phyloP scores from a whole-genome alignment of 805 yeast genomes.

The Metschnikowia baotianmanensis region DNA sequence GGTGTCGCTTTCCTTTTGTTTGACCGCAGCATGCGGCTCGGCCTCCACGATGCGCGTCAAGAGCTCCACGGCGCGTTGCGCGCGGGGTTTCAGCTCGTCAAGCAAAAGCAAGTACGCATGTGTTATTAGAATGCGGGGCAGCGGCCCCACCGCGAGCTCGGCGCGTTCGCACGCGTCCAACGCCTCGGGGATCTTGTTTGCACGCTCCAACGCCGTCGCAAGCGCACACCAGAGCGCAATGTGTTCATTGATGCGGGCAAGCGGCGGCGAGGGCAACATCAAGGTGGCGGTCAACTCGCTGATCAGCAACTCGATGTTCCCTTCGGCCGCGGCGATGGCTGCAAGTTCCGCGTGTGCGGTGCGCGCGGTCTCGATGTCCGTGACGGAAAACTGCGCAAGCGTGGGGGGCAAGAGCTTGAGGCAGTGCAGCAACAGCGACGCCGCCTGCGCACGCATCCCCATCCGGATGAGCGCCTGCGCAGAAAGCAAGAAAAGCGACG shows the following conservation, averaged over 20 bases:
- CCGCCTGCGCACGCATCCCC: constrained; percentile 45
- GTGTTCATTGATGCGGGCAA: constrained; percentile 44
- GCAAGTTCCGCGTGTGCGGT: constrained; percentile 57
- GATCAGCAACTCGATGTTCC: constrained; percentile 48
- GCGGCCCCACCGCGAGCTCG: constrained; percentile 42
- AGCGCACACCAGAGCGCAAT: constrained; percentile 53
- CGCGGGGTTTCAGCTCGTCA: constrained; percentile 21
- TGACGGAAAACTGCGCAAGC: constrained; percentile 24
- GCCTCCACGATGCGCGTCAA: constrained; percentile 19
- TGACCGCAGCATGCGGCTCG: constrained; percentile 17
- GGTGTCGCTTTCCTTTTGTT: constrained; percentile 16
- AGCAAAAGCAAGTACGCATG: constrained; percentile 50
- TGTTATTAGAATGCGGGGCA: constrained; percentile 44
- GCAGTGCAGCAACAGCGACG: constrained; percentile 45
- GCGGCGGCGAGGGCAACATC: constrained; percentile 48
- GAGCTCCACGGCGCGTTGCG: constrained; percentile 20
- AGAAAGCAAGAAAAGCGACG: constrained; percentile 46
- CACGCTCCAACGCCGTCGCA: constrained; percentile 50
- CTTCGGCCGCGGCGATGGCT: constrained; percentile 50
- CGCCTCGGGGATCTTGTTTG: constrained; percentile 49
- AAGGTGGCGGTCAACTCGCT: constrained; percentile 50
- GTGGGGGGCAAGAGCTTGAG: constrained; percentile 39
- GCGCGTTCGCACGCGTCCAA: constrained; percentile 49
- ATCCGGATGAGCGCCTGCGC: constrained; percentile 49
- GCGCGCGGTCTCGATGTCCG: constrained; percentile 48